phyloP scores from a whole-genome alignment of 1,284 basidiomycete species.

The Phellinidium pouzarii region DNA sequence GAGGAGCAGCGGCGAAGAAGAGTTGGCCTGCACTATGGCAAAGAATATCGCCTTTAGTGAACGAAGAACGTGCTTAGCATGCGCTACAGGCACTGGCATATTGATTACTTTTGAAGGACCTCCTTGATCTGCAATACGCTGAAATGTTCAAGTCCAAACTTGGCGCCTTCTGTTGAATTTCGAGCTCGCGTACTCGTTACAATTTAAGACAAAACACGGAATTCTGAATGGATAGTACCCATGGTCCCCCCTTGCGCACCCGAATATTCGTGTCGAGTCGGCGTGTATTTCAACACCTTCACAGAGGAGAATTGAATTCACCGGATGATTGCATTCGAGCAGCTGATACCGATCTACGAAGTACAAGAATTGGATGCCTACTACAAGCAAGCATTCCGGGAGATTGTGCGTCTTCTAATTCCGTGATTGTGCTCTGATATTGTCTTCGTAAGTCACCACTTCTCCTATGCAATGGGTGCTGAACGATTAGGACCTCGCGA shows the following conservation, averaged over 20 bases:
- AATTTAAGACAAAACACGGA: no score
- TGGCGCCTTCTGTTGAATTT: no score
- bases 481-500: constrained; percentile 10
- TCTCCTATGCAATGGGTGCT: constrained; percentile 5
- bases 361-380: background rate
- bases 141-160: background rate
- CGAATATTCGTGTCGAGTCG: no score
- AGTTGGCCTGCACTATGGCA: no score
- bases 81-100: no score
- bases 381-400: background rate
- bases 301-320: background rate
- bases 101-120: background rate
- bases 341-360: background rate
- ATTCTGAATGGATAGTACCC: no score
- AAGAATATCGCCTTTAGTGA: no score
- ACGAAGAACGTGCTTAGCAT: no score
- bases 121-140: background rate
- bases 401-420: background rate
- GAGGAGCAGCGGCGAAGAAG: no score
- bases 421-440: background rate
- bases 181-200: no score
- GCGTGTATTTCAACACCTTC: no score
- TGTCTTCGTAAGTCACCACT: constrained; percentile 1
- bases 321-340: background rate
- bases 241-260: no score